Conservation (phyloP, 2,329 filamentous ascomycete genomes). For the Elsinoe fawcettii region DNA sequence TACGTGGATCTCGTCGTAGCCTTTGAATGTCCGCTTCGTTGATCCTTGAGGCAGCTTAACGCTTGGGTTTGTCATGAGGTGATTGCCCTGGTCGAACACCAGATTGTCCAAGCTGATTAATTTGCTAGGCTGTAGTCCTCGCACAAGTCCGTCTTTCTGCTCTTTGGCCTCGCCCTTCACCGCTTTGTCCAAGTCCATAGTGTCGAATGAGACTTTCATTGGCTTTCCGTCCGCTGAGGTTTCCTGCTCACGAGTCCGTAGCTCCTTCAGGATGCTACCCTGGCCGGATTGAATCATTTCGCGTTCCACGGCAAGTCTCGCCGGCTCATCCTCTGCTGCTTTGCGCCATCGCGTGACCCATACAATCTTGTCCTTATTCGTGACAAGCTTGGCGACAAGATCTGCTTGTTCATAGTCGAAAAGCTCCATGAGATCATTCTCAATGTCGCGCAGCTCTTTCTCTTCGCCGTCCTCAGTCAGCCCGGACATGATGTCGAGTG, state of each 20-base stretch:
- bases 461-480: slow-evolving; percentile 67
- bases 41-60: slow-evolving; percentile 90
- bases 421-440: slow-evolving; percentile 96
- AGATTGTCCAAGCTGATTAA: slow-evolving; percentile 92
- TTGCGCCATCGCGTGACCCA: slow-evolving; percentile 87
- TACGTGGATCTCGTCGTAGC: slow-evolving; percentile 97
- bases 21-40: slow-evolving; percentile 91
- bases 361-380: slow-evolving; percentile 87
- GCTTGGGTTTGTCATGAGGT: slow-evolving; percentile 98
- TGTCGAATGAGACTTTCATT: slow-evolving; percentile 67
- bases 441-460: slow-evolving; percentile 81
- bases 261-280: slow-evolving; percentile 77
- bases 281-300: slow-evolving; percentile 89
- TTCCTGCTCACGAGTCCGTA: slow-evolving; percentile 61
- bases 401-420: slow-evolving; percentile 97
- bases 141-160: slow-evolving; percentile 62
- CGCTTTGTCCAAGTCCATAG: slow-evolving; percentile 67
- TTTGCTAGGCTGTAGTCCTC: slow-evolving; percentile 77
- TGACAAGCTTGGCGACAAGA: slow-evolving; percentile 80
- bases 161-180: slow-evolving; percentile 36
- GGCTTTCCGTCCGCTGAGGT: slow-evolving; percentile 54
- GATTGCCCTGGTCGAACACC: slow-evolving; percentile 94
- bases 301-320: slow-evolving; percentile 69
- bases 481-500: slow-evolving; percentile 73
- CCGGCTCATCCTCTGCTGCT: slow-evolving; percentile 67